Percentiles rank a stretch among this genome's conserved stretches.
Conservation (phyloP, 805 yeast species). For the Suhomyces sp. region DNA sequence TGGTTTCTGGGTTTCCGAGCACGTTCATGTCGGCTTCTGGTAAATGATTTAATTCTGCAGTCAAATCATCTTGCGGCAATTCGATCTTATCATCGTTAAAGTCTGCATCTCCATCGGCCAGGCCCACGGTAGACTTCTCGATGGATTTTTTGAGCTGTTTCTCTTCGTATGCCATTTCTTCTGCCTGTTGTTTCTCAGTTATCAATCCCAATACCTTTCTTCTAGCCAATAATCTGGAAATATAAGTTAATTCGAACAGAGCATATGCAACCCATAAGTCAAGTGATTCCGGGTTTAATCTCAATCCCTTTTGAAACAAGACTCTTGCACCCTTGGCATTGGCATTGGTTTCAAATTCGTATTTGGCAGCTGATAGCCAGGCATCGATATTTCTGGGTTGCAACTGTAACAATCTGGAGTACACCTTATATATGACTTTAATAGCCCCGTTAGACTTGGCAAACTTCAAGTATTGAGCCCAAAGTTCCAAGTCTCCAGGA, state of each 20-base stretch:
- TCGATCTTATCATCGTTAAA: conserved; percentile 41
- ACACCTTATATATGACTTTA: conserved; percentile 70
- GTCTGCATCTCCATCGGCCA: conserved; percentile 27
- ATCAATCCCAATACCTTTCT: conserved; percentile 78
- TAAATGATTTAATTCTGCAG: conserved; percentile 63
- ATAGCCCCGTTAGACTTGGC: conserved; percentile 68
- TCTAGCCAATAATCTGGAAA: conserved; percentile 79
- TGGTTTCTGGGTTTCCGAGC: conserved; percentile 83
- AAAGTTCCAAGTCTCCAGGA: conserved; percentile 72
- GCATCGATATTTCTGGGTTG: conserved; percentile 91
- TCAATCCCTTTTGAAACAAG: conserved; percentile 77
- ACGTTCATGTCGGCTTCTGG: conserved; percentile 87
- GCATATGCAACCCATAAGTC: conserved; percentile 83
- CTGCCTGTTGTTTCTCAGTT: conserved; percentile 66
- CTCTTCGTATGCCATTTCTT: conserved; percentile 39
- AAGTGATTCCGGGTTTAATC: conserved; percentile 74
- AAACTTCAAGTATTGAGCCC: conserved; percentile 74
- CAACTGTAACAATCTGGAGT: conserved; percentile 72
- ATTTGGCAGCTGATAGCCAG: conserved; percentile 94
- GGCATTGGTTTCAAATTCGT: conserved; percentile 86
- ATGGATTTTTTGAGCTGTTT: conserved; percentile 39
- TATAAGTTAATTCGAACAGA: conserved; percentile 82
- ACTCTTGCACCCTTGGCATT: conserved; percentile 87
- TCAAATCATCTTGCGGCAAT: conserved; percentile 55
- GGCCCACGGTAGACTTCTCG: conserved; percentile 20